Base-by-base conservation (phyloP, 805 yeast genomes). In the Metschnikowia colocasiae region DNA sequence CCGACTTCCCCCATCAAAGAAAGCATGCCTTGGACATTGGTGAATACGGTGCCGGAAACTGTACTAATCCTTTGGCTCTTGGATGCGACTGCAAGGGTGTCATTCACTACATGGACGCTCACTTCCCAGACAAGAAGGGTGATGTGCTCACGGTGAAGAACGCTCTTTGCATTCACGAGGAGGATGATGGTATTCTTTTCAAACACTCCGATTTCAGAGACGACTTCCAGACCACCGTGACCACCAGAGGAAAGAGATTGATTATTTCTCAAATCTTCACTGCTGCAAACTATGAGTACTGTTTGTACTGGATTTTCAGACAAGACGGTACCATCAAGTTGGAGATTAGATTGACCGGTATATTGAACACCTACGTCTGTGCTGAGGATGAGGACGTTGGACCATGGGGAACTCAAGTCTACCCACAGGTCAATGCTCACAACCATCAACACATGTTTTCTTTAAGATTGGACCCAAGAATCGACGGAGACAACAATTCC, bases 51-150 rank as follows among this genome's bases (percentile, higher is more conserved):
- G 92, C 90, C 52, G 94, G 94, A 61, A 80, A 81, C 72, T 81
- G 86, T 82, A 83, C 94, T 45, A 86, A 86, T 68, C 87, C 91
- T 29, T 74, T 86, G 54, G 70, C 85, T 18, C 75, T 85, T 46
- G 92, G 92, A 35, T 86, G 94, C 64, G 94, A 86, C 66, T 86
- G 94, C 73, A 85, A 86, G 65, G 94, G 94, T 63, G 88, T 81
- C 38, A 86, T 86, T 58, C 91, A 87, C 65, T 86, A 86, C 69
- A 63, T 86, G 67, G 91, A 86, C 67, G 91, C 87, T n/a, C 82
- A 80, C 65, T 83, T 84, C 61, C 75, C 83, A 29, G 81, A 80
- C 65, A 78, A 81, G 64, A 65, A 71, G 8, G 94, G 94, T 62
- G 82, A 78, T 19, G 82, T 89, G 49, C 71, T 81, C 55, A 81